Evolutionary conservation across 2,329 filamentous ascomycete species (phyloP).

Genomic region (Clonostachys solani): DNA sequence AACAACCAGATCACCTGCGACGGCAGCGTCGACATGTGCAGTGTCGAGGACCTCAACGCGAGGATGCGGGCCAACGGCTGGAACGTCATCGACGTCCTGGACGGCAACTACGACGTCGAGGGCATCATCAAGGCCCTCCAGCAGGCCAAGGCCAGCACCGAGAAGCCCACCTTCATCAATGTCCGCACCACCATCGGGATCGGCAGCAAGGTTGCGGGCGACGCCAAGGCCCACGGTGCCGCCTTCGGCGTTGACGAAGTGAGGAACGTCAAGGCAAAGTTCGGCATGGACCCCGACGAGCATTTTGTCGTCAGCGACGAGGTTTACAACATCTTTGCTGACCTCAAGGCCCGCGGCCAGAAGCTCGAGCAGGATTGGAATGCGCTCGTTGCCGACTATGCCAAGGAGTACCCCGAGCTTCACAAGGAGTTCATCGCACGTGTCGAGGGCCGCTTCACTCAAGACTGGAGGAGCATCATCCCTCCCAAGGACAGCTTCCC

Average conservation of each 20-base stretch:
- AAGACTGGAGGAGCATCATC: constrained; percentile 43
- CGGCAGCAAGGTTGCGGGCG: constrained; percentile 40
- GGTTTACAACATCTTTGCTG: constrained; percentile 45
- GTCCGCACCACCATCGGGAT: constrained; percentile 52
- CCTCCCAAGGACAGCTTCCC: constrained; percentile 38
- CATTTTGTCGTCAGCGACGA: constrained; percentile 32
- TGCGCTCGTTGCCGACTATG: constrained; percentile 33
- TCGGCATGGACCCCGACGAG: constrained; percentile 26
- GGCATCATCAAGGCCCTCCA: constrained; percentile 36
- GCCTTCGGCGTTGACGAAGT: constrained; percentile 52
- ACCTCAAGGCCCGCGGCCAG: constrained; percentile 34
- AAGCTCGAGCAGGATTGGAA: constrained; percentile 42
- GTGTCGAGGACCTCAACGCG: constrained; percentile 51
- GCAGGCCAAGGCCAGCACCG: constrained; percentile 31
- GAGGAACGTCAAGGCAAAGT: constrained; percentile 24
- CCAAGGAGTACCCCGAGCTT: constrained; percentile 40
- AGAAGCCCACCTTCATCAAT: constrained; percentile 55
- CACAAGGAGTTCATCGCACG: constrained; percentile 41
- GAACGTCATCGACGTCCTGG: constrained; percentile 48
- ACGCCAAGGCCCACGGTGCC: constrained; percentile 53
- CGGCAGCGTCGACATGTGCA: constrained; percentile 46
- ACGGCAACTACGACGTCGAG: constrained; percentile 46
- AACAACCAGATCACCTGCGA: constrained; percentile 60
- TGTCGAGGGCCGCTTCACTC: constrained; percentile 39
- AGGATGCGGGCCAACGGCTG: constrained; percentile 55